Evolutionary conservation across 352 stramenopile genomes (phyloP).

Genomic region (Blastocystis sp.): DNA sequence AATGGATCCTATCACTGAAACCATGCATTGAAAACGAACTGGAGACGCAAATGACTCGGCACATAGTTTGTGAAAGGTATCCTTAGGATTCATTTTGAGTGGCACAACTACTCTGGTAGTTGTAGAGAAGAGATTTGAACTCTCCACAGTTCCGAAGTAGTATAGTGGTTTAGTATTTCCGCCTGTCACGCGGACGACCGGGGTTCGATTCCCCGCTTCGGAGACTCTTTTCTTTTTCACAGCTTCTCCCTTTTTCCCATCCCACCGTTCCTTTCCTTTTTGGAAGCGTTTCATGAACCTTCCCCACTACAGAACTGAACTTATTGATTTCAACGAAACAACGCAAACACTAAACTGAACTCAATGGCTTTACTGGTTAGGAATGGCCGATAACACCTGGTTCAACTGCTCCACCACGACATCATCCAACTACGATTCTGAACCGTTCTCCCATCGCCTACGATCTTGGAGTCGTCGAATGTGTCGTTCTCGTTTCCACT

Average conservation of each 20-base stretch:
- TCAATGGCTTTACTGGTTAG: neutral
- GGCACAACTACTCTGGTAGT: too few relatives aligned
- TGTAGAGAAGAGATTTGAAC: neutral
- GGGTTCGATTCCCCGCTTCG: slow-evolving; percentile 54
- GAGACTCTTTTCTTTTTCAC: slow-evolving; percentile 11
- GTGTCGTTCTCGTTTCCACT: slow-evolving; percentile 52
- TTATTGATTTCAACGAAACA: neutral
- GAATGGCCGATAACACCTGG: slow-evolving; percentile 10
- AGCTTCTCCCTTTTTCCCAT: neutral
- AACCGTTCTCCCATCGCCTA: neutral
- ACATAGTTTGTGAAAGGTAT: neutral
- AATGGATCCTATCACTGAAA: too few relatives aligned
- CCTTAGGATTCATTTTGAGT: too few relatives aligned
- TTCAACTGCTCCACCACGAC: slow-evolving; percentile 29
- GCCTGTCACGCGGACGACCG: slow-evolving; percentile 45
- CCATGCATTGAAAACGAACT: too few relatives aligned
- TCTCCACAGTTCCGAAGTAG: neutral
- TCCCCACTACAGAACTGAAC: too few relatives aligned
- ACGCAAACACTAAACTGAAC: neutral
- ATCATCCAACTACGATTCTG: slow-evolving; percentile 20
- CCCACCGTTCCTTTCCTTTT: neutral
- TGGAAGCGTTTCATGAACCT: too few relatives aligned
- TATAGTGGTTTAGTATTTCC: slow-evolving; percentile 58
- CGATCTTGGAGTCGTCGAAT: slow-evolving; percentile 27
- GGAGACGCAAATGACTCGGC: neutral